Base-by-base conservation (phyloP, 1,284 basidiomycete species). In the Testicularia cyperi region DNA sequence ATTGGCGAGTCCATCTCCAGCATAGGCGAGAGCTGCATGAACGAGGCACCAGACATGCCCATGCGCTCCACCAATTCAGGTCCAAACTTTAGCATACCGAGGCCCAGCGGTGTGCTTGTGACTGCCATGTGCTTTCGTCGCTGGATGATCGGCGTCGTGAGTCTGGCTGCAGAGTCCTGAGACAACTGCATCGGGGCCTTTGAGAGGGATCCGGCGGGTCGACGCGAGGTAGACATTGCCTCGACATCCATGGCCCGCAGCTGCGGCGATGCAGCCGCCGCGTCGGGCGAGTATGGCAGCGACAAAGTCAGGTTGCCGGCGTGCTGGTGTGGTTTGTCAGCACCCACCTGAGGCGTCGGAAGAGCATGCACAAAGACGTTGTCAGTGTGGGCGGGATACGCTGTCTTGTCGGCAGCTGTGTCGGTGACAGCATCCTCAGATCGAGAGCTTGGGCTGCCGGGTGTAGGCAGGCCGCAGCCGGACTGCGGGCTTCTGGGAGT, bases 361-460 rank as follows among this genome's bases (percentile, higher is more conserved):
- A 71, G 51, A 24, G 69, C 69, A 32, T 71, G 69, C 12, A 44
- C 54, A 32, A 71, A 71, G 9, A 71, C 69, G 29, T 60, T 43
- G 23, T 71, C 64, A 18, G 45, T 40, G 22, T 35, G 44, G 4
- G 41, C 43, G 22, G 28, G 22, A 2, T 37, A 27, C 9, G 28
- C 15, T 5, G 19, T n/a, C 34, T 44, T 39, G 22, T 38, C 49
- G 4, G 30, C 22, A 10, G 26, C 30, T 16, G 30, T n/a, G 38
- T 34, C 13, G 14, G 6, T 24, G 12, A 18, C 28, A 13, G 42
- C 38, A 8, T 43, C 48, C 27, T 56, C 46, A 2, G 34, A 25
- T 35, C 52, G 48, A 44, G 36, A 62, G 35, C 48, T 42, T 5
- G 58, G 53, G 20, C 58, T 62, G 40, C 29, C 58, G 2, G 58